phyloP scores from a whole-genome alignment of 2,329 filamentous ascomycete species.

The Orbilia quercus region DNA sequence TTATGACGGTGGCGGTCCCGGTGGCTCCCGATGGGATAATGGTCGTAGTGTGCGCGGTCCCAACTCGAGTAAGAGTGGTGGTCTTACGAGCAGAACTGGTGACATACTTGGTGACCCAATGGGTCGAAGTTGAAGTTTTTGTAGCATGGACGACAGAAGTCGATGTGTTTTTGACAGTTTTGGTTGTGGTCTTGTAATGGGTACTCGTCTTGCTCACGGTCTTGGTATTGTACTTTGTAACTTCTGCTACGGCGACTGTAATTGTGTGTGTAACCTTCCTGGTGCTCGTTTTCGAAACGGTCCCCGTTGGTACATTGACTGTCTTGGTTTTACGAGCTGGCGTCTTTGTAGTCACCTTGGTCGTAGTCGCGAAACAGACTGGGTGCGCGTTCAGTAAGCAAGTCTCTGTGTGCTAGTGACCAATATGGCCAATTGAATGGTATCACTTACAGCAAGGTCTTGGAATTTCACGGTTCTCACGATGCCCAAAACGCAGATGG shows the following conservation, averaged over 20 bases:
- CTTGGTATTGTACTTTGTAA: conserved; percentile 15
- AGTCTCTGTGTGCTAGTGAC: too few relatives aligned
- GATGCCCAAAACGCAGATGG: not conserved
- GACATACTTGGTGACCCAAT: conserved; percentile 16
- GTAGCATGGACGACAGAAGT: conserved; percentile 5
- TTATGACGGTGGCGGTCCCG: conserved; percentile 4
- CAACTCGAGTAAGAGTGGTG: conserved; percentile 11
- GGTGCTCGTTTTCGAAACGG: conserved; percentile 4
- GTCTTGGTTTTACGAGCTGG: conserved; percentile 15
- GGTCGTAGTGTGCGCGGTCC: not conserved
- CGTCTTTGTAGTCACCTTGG: not conserved
- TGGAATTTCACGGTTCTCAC: conserved; percentile 4
- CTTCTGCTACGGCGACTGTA: conserved; percentile 1
- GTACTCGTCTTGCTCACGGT: conserved; percentile 14
- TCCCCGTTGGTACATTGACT: not conserved
- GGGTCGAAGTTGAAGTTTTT: conserved; percentile 2
- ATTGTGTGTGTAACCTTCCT: conserved; percentile 6
- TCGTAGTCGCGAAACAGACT: conserved; percentile 18
- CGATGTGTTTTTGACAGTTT: conserved; percentile 6
- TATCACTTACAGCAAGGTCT: conserved; percentile 13
- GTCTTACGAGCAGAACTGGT: not conserved
- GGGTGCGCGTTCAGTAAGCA: not conserved
- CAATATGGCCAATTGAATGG: not conserved
- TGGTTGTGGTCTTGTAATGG: conserved; percentile 17
- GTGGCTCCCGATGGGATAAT: not conserved